These are phyloP conservation scores for Paramecium sonneborni DNA, from an alignment of 73 alveolate genomes.

Conservation along the genomic window DNA sequence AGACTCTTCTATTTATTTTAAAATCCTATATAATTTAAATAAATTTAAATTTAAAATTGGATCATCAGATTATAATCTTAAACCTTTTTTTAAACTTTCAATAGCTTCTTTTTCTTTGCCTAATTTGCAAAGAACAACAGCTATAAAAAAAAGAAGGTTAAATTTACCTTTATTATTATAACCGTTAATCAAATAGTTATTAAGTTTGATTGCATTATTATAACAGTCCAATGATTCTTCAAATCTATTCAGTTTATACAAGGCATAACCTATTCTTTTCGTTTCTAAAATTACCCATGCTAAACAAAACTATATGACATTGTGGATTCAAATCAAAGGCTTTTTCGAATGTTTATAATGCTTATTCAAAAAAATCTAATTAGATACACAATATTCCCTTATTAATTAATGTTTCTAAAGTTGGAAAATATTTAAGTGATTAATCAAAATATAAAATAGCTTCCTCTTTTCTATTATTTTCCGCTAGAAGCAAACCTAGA, in stretches of 20 bases:
- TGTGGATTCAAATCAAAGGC: not conserved
- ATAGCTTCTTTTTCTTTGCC: not conserved
- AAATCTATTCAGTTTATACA: not conserved
- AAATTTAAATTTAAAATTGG: conserved; percentile 1
- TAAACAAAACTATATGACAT: not conserved
- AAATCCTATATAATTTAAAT: not conserved
- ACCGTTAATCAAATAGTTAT: not conserved
- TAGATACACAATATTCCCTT: not conserved
- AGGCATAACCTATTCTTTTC: not conserved
- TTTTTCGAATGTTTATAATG: not conserved
- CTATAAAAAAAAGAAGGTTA: not conserved
- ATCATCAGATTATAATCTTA: not conserved
- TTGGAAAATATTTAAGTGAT: not conserved
- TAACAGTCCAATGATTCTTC: not conserved
- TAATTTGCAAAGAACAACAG: not conserved
- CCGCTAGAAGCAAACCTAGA: not conserved
- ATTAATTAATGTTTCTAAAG: not conserved
- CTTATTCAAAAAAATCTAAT: not conserved
- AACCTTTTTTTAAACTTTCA: not conserved
- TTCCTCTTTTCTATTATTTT: not conserved
- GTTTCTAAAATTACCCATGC: not conserved
- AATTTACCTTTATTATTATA: not conserved
- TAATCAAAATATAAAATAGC: not conserved
- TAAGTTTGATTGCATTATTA: not conserved
- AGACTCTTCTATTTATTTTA: not conserved